phyloP scores from a whole-genome alignment of 2,329 filamentous ascomycete species.

The Fusarium papillatum region DNA sequence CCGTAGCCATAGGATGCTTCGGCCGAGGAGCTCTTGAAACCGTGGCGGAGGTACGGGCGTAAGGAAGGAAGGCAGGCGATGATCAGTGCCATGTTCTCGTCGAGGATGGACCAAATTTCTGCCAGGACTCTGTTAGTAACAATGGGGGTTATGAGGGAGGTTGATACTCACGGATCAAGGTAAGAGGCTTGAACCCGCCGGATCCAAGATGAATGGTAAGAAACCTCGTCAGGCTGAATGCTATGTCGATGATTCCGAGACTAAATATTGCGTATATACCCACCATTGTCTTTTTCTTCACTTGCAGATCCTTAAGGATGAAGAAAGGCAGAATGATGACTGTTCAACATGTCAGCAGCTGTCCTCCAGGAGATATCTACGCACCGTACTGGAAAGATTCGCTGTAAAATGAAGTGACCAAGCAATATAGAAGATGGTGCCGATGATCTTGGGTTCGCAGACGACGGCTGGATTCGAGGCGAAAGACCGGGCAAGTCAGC shows the following conservation, averaged over 20 bases:
- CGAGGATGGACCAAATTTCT: not conserved
- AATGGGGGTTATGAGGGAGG: not conserved
- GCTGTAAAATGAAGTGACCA: conserved; percentile 29
- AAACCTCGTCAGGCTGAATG: conserved; percentile 37
- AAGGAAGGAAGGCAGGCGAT: not conserved
- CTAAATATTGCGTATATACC: conserved; percentile 35
- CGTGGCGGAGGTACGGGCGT: not conserved
- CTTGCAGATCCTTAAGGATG: conserved; percentile 26
- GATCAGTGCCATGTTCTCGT: not conserved
- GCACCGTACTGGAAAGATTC: conserved; percentile 14
- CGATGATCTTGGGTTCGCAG: not conserved
- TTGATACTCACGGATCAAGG: not conserved
- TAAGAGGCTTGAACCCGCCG: not conserved
- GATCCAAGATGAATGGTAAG: conserved; percentile 21
- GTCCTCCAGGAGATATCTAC: not conserved
- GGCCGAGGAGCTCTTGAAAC: not conserved
- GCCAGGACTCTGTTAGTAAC: not conserved
- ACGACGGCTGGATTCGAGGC: not conserved
- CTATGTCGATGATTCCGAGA: conserved; percentile 33
- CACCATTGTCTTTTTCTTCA: conserved; percentile 23
- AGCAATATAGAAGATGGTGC: conserved; percentile 24
- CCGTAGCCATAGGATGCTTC: not conserved
- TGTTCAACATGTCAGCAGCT: not conserved
- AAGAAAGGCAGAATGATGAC: conserved; percentile 27
- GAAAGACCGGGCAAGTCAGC: not conserved